These are phyloP conservation scores for Tagetes patula DNA, from an alignment of 129 eudicot genomes.

Conservation along the genomic window DNA sequence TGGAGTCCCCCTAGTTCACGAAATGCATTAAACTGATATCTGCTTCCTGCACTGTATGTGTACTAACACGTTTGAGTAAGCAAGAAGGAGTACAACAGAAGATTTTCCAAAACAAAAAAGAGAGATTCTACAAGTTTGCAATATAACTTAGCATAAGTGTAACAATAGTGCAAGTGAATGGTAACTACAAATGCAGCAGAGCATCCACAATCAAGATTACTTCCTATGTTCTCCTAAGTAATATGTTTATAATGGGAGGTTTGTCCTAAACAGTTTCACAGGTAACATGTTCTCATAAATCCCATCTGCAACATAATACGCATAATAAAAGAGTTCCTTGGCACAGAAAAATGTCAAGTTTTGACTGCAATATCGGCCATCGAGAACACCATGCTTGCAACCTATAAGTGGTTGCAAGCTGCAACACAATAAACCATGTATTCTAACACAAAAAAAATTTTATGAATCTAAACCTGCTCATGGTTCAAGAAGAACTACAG, in stretches of 20 bases:
- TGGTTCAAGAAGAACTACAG: constrained; percentile 1
- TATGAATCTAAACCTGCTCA: not conserved
- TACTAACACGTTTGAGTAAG: constrained; percentile 19
- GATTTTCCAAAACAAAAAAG: not conserved
- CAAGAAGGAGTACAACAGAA: not conserved
- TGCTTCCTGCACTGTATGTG: constrained; percentile 29
- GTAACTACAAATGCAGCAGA: constrained; percentile 5
- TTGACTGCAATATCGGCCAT: constrained; percentile 1
- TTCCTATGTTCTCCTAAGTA: not conserved
- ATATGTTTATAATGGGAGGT: not conserved
- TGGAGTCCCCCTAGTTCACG: constrained; percentile 18
- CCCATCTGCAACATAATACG: constrained; percentile 4
- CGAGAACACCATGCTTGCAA: constrained; percentile 12
- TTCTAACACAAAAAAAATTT: constrained; percentile 1
- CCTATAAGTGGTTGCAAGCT: constrained; percentile 2
- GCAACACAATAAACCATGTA: not conserved
- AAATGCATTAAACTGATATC: constrained; percentile 16
- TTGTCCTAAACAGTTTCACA: constrained; percentile 7
- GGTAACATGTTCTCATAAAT: constrained; percentile 4
- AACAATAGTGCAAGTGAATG: constrained; percentile 8
- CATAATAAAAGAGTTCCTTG: not conserved
- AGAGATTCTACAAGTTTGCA: not conserved
- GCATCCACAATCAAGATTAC: constrained; percentile 14
- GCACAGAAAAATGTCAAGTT: not conserved
- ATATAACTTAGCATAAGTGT: not conserved